Base-by-base conservation (phyloP, 176 grass and related monocot species). In the Poa pratensis region DNA sequence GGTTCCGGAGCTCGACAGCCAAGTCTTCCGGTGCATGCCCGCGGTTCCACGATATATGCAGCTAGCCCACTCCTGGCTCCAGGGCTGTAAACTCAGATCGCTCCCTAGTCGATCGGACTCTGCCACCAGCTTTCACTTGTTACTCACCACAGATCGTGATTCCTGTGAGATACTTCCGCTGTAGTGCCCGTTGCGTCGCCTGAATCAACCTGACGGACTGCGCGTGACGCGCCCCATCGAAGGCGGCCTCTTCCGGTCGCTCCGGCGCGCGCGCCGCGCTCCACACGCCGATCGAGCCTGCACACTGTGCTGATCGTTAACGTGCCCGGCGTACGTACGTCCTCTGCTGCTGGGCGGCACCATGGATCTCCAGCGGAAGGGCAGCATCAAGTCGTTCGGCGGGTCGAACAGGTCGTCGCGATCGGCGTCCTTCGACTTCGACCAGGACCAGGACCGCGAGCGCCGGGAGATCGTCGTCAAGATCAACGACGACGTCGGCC, bases 401-500 rank as follows among this genome's bases (percentile, higher is more conserved):
- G 62, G 62, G 4, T 86, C 88, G 19, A 73, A 83, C 64, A 32
- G 23, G 34, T 70, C 85, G 61, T 91, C 85, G 13, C 40, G 24
- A 6, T 84, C 89, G 5, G 89, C 85, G 37, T 91, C 89, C 17
- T 83, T 89, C 86, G 83, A 90, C 54, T 81, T 86, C 54, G 76
- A 90, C 14, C 85, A 82, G 59, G 87, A 98, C 80, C 26, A 69
- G 80, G 48, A 92, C 6, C 86, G 69, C 48, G 66, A 86, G 27
- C 77, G 57, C 58, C 78, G 85, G 1, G 94, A 99, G 90, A 88
- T 99, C 60, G 91, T 99, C 37, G 84, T 99, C 69, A 99, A 96
- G 84, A 94, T 99, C 78, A 94, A 99, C 58, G 71, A 22, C 49
- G 63, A 53, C 80, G 73, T 52, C 26, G 17, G 46, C 35, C 23